Evolutionary conservation across 2,329 filamentous ascomycete genomes (phyloP).

Genomic region (Zasmidium cellare): DNA sequence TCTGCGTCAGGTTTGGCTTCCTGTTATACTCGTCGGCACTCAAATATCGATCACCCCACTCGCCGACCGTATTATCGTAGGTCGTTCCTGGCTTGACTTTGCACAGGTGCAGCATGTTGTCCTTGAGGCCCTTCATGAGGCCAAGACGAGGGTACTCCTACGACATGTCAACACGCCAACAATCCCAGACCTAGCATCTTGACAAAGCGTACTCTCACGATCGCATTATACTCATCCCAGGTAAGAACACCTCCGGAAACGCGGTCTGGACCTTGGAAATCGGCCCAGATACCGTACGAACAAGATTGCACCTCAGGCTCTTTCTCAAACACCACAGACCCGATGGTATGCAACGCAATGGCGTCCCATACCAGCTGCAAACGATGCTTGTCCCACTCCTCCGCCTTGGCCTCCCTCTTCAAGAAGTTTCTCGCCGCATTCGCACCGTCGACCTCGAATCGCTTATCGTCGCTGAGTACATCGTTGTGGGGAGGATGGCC

Average conservation of each 20-base stretch:
- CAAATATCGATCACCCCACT: constrained; percentile 39
- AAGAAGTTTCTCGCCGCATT: constrained; percentile 46
- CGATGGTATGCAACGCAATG: constrained; percentile 49
- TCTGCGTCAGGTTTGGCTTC: constrained; percentile 32
- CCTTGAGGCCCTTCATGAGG: constrained; percentile 38
- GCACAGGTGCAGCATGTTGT: constrained; percentile 44
- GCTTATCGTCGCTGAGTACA: constrained; percentile 44
- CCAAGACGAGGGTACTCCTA: constrained; percentile 37
- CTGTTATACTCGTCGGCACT: constrained; percentile 34
- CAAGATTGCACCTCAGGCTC: constrained; percentile 43
- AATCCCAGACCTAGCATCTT: too few relatives aligned
- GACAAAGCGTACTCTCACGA: constrained; percentile 14
- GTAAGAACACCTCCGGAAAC: constrained; percentile 20
- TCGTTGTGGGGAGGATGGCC: constrained; percentile 42
- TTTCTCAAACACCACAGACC: constrained; percentile 43
- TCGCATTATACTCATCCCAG: constrained; percentile 22
- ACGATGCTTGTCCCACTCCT: constrained; percentile 42
- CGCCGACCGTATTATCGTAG: constrained; percentile 37
- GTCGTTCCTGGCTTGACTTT: constrained; percentile 43
- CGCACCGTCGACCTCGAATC: constrained; percentile 55
- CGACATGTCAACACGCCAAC: neutral
- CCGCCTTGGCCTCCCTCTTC: constrained; percentile 19
- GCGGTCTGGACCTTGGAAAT: constrained; percentile 23
- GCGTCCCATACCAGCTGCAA: constrained; percentile 52
- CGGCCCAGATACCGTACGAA: constrained; percentile 23